Percentiles rank a stretch among this genome's conserved stretches.
phyloP scores from a whole-genome alignment of 2,329 filamentous ascomycete genomes.

The Stagonosporopsis rhizophila region DNA sequence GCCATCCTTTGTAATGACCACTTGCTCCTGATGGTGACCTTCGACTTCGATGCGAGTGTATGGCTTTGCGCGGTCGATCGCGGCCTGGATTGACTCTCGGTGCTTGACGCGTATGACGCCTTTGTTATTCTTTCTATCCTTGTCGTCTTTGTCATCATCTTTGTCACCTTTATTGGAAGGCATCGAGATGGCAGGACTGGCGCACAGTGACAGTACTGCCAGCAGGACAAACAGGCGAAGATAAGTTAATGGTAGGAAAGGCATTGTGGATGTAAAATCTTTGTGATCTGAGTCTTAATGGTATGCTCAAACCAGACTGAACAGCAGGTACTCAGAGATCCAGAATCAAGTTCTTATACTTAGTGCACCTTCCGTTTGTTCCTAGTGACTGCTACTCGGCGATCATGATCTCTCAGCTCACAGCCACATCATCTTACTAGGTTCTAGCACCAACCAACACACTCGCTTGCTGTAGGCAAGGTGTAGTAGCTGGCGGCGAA shows the following conservation, averaged over 20 bases:
- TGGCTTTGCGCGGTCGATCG: slow-evolving; percentile 12
- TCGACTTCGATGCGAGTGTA: slow-evolving; percentile 21
- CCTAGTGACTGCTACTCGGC: neutral
- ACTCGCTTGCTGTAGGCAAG: neutral
- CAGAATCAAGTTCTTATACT: neutral
- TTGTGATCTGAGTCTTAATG: too few relatives aligned
- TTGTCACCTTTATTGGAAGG: neutral
- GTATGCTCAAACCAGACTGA: neutral
- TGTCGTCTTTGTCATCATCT: neutral
- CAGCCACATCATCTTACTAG: neutral
- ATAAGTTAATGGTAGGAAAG: neutral
- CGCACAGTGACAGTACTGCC: neutral
- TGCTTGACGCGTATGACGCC: slow-evolving; percentile 11
- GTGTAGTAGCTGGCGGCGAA: neutral
- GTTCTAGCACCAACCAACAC: neutral
- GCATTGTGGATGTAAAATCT: neutral
- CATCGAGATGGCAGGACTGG: neutral
- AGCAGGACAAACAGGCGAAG: neutral
- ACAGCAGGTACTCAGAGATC: neutral
- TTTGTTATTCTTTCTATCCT: neutral
- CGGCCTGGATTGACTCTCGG: slow-evolving; percentile 17
- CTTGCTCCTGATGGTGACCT: slow-evolving; percentile 18
- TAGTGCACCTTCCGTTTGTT: too few relatives aligned
- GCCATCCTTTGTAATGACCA: slow-evolving; percentile 15
- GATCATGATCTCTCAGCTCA: neutral